A percentile compares a stretch with the other conserved stretches of the same genome.
Conservation (phyloP, 208 protist species). For the Trypanosoma vivax region DNA sequence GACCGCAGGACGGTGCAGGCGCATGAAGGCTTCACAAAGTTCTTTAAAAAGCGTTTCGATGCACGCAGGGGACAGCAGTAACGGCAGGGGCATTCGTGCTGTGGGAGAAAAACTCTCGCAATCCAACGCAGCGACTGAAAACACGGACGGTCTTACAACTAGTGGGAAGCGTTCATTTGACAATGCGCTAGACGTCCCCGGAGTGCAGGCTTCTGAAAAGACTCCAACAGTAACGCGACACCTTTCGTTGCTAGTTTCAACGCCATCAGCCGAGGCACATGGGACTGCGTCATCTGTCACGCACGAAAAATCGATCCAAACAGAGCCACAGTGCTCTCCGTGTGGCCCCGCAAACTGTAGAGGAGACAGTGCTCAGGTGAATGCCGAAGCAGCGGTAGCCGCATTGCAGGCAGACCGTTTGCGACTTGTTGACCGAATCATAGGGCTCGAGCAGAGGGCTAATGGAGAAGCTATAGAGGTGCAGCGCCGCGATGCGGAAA, state of each 20-base stretch:
- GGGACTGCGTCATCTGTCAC: neutral
- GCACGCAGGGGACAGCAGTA: neutral
- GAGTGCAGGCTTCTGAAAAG: neutral
- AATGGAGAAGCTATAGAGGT: constrained; percentile 13
- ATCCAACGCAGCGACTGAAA: neutral
- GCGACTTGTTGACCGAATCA: constrained; percentile 20
- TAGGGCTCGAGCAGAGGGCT: constrained; percentile 11
- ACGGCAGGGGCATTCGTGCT: neutral
- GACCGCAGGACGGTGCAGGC: neutral
- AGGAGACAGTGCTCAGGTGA: neutral
- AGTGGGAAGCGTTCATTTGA: constrained; percentile 15
- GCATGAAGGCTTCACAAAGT: neutral
- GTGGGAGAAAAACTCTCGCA: neutral
- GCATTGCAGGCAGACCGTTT: constrained; percentile 13
- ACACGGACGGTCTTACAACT: constrained; percentile 9
- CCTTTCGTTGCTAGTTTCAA: constrained; percentile 11
- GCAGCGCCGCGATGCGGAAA: constrained; percentile 12
- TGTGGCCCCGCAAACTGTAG: neutral
- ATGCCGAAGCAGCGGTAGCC: constrained; percentile 5
- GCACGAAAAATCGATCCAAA: constrained; percentile 14
- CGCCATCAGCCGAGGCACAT: neutral
- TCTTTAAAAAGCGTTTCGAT: neutral
- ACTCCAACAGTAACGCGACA: constrained; percentile 1
- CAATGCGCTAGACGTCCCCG: neutral
- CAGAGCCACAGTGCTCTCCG: neutral